Conservation (phyloP, 345 rosid genomes). For the Excoecaria cochinchinensis region DNA sequence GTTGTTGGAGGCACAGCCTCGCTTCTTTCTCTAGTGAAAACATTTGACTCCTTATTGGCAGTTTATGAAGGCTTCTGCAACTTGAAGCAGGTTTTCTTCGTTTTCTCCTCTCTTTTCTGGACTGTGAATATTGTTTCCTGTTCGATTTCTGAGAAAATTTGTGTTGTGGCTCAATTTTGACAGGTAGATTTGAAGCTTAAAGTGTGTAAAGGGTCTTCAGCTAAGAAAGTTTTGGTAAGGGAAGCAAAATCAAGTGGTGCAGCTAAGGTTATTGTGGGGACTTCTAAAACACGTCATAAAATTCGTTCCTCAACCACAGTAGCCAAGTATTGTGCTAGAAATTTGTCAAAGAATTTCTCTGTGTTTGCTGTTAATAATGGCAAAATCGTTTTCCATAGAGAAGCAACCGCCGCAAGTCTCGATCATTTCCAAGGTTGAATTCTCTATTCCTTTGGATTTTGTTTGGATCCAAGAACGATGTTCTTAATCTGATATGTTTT, state of each 20-base stretch:
- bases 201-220: constrained; percentile 77
- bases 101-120: background rate
- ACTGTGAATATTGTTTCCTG: no score
- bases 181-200: constrained; percentile 93
- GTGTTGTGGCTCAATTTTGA: constrained; percentile 1
- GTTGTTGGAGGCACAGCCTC: constrained; percentile 49
- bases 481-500: background rate
- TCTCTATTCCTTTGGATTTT: background rate
- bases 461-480: background rate
- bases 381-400: constrained; percentile 67
- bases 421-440: constrained; percentile 35
- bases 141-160: background rate
- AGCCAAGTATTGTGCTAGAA: constrained; percentile 81
- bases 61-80: constrained; percentile 97
- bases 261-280: constrained; percentile 64
- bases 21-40: constrained; percentile 63
- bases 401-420: constrained; percentile 41
- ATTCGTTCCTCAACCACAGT: constrained; percentile 60
- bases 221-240: constrained; percentile 57
- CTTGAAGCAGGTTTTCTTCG: constrained; percentile 66
- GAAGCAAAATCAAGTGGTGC: constrained; percentile 66
- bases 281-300: constrained; percentile 46
- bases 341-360: constrained; percentile 52
- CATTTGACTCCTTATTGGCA: constrained; percentile 73
- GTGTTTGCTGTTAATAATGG: constrained; percentile 76